Conservation (phyloP, 257 asterid genomes). For the Solanum bulbocastanum region DNA sequence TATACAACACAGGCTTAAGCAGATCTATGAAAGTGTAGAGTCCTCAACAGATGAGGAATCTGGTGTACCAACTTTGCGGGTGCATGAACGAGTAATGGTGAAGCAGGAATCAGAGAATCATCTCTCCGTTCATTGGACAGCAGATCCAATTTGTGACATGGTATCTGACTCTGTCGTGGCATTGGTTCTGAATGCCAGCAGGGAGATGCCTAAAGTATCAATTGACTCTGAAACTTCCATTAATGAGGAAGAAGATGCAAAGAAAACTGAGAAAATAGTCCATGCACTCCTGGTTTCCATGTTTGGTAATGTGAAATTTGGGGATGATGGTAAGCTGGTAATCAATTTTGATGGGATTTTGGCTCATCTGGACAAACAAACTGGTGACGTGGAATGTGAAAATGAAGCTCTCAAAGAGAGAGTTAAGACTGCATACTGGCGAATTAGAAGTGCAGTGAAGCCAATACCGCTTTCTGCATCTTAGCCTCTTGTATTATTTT, state of each 20-base stretch:
- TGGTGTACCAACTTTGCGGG: slow-evolving; percentile 56
- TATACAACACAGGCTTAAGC: slow-evolving; percentile 74
- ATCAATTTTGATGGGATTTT: slow-evolving; percentile 65
- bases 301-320: slow-evolving; percentile 77
- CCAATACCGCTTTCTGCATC: slow-evolving; percentile 68
- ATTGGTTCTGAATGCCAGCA: slow-evolving; percentile 66
- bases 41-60: slow-evolving; percentile 67
- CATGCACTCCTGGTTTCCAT: slow-evolving; percentile 78
- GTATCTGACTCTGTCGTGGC: slow-evolving; percentile 90
- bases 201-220: slow-evolving; percentile 60
- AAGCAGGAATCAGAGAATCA: slow-evolving; percentile 86
- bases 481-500: neutral
- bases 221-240: slow-evolving; percentile 40
- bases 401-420: slow-evolving; percentile 79
- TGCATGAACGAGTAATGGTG: slow-evolving; percentile 70
- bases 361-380: slow-evolving; percentile 63
- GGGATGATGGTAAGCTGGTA: slow-evolving; percentile 51
- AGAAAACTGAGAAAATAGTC: slow-evolving; percentile 65
- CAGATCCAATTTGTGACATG: slow-evolving; percentile 94
- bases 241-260: slow-evolving; percentile 43
- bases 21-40: slow-evolving; percentile 82
- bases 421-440: slow-evolving; percentile 53
- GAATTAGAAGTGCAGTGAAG: slow-evolving; percentile 64
- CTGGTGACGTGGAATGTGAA: slow-evolving; percentile 79
- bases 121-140: slow-evolving; percentile 85